phyloP scores from a whole-genome alignment of 345 rosid species.

The Iberis pinnata region DNA sequence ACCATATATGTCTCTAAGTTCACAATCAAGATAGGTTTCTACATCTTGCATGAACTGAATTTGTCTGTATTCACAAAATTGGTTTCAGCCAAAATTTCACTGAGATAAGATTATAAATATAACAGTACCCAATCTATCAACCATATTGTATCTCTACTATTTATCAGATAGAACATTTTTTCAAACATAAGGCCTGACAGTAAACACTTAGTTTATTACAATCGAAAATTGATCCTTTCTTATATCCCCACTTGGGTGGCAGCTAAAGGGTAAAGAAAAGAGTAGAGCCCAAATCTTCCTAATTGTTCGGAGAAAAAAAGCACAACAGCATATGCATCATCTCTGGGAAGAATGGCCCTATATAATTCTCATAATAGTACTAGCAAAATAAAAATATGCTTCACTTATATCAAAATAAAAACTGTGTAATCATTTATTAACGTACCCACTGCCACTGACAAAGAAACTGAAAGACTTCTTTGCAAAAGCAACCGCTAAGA shows the following conservation, averaged over 20 bases:
- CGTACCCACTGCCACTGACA: conserved; percentile 92
- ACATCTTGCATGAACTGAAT: background rate
- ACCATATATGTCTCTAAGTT: conserved; percentile 5
- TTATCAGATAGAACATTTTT: background rate
- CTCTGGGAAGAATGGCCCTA: no score
- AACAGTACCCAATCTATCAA: conserved; percentile 3
- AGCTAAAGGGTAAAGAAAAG: conserved; percentile 1
- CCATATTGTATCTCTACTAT: background rate
- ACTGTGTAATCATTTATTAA: conserved; percentile 9
- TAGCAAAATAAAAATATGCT: no score
- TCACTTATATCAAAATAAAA: no score
- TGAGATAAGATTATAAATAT: conserved; percentile 3
- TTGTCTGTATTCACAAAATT: background rate
- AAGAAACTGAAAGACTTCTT: conserved; percentile 59
- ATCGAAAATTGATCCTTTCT: no score
- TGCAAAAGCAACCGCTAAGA: conserved; percentile 86
- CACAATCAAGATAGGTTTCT: conserved; percentile 15
- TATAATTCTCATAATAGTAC: no score
- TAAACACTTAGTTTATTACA: no score
- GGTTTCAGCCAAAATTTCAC: conserved; percentile 11
- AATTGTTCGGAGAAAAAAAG: background rate
- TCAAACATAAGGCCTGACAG: no score
- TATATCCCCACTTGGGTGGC: conserved; percentile 9
- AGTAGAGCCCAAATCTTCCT: background rate
- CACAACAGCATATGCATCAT: no score